Percentiles rank a stretch among this genome's conserved stretches.
Evolutionary conservation across 148 eudicot genomes (phyloP).

Genomic region (Rhododendron vialii): DNA sequence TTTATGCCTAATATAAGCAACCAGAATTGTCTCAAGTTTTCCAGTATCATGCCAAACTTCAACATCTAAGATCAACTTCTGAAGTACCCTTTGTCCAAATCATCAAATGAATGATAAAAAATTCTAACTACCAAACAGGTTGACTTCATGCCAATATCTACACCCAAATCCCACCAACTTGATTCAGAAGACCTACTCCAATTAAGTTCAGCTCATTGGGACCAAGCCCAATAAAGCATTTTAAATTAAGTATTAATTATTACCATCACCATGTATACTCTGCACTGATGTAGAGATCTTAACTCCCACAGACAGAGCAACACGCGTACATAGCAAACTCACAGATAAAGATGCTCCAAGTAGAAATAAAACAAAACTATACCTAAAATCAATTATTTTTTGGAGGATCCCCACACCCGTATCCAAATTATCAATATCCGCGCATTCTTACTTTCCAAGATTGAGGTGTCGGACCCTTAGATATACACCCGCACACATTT

Average conservation of each 20-base stretch:
- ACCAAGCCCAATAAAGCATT: background rate
- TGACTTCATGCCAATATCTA: background rate
- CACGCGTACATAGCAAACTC: background rate
- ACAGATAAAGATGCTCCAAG: background rate
- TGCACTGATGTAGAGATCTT: background rate
- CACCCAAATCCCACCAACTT: background rate
- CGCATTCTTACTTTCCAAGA: too few species aligned
- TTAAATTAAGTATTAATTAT: background rate
- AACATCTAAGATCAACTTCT: background rate
- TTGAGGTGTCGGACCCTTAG: too few species aligned
- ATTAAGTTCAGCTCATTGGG: background rate
- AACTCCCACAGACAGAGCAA: background rate
- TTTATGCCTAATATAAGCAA: background rate
- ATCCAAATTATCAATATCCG: too few species aligned
- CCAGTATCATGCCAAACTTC: background rate
- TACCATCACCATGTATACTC: background rate
- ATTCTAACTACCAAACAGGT: background rate
- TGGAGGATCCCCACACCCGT: too few species aligned
- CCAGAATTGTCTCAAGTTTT: background rate
- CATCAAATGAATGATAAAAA: background rate
- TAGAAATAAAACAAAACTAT: too few species aligned
- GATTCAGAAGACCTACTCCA: background rate
- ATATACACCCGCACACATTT: too few species aligned
- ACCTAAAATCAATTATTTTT: too few species aligned
- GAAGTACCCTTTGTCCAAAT: background rate